Evolutionary conservation across 345 rosid species (phyloP).

Genomic region (Sonneratia alba): DNA sequence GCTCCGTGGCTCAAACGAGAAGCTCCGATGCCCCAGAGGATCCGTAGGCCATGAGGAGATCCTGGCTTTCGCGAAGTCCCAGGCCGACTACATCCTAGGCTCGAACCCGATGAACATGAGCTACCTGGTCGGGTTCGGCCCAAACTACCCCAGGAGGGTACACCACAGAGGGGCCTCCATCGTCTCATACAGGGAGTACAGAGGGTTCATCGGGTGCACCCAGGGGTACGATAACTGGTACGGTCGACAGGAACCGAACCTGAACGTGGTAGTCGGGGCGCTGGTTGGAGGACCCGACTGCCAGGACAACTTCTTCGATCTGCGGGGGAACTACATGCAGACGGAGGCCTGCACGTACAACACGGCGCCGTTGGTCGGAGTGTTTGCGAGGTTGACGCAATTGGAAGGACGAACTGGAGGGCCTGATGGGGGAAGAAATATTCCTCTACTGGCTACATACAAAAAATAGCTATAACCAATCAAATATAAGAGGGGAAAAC

Average conservation of each 20-base stretch:
- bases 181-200: conserved; percentile 55
- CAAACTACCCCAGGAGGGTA: conserved; percentile 54
- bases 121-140: conserved; percentile 74
- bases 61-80: conserved; percentile 53
- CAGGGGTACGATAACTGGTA: conserved; percentile 74
- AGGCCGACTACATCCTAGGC: conserved; percentile 79
- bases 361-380: conserved; percentile 58
- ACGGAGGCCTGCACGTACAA: conserved; percentile 77
- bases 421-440: conserved; percentile 6
- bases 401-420: conserved; percentile 25
- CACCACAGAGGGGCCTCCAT: conserved; percentile 95
- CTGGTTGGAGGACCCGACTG: conserved; percentile 60
- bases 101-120: conserved; percentile 78
- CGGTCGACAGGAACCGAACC: conserved; percentile 32
- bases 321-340: conserved; percentile 48
- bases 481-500: not conserved
- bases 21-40: conserved; percentile 41
- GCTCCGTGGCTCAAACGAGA: conserved; percentile 27
- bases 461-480: conserved; percentile 12
- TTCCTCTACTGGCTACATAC: conserved; percentile 45
- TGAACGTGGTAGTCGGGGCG: conserved; percentile 46
- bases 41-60: conserved; percentile 31
- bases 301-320: conserved; percentile 39
- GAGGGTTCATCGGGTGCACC: conserved; percentile 90
- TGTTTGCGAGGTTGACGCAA: conserved; percentile 45